A percentile compares a stretch with the other conserved stretches of the same genome.
phyloP scores from a whole-genome alignment of 2,329 filamentous ascomycete species.

The Fusarium sulawesiense region DNA sequence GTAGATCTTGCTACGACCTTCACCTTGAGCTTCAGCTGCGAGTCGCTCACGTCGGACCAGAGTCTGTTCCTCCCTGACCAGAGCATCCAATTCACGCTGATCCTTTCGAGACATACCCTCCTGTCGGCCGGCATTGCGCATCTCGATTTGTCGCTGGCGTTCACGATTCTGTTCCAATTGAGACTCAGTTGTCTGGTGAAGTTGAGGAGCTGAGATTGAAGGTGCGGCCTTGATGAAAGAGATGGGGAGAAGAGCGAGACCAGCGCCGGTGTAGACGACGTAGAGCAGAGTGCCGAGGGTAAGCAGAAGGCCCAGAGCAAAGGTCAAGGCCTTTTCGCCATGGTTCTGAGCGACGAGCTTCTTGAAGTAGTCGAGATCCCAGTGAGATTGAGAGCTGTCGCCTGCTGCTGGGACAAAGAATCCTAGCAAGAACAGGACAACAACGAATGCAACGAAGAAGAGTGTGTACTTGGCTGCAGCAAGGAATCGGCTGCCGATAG shows the following conservation, averaged over 20 bases:
- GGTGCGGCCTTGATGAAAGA: conserved; percentile 93
- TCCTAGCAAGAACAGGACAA: conserved; percentile 88
- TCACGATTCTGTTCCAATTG: conserved; percentile 90
- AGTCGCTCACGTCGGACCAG: conserved; percentile 89
- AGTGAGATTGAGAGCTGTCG: conserved; percentile 71
- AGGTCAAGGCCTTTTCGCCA: conserved; percentile 91
- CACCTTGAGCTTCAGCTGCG: conserved; percentile 82
- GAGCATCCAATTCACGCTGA: conserved; percentile 84
- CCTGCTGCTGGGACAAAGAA: conserved; percentile 91
- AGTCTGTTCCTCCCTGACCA: conserved; percentile 91
- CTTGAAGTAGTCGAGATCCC: conserved; percentile 93
- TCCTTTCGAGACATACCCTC: conserved; percentile 86
- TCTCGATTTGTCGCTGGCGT: conserved; percentile 89
- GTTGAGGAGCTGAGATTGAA: conserved; percentile 81
- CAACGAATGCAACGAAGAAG: conserved; percentile 81
- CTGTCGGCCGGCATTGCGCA: conserved; percentile 80
- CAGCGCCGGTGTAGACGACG: conserved; percentile 87
- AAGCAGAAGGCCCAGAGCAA: conserved; percentile 87
- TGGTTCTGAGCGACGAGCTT: conserved; percentile 81
- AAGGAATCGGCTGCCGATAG: conserved; percentile 76
- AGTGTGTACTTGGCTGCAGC: conserved; percentile 92
- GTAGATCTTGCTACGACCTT: conserved; percentile 79
- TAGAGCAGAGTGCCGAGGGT: conserved; percentile 89
- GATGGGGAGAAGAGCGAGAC: conserved; percentile 88
- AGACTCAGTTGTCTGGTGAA: conserved; percentile 80